A percentile compares a stretch with the other conserved stretches of the same genome.
phyloP scores from a whole-genome alignment of 805 yeast genomes.

The Grigorovia transvaalensis region DNA sequence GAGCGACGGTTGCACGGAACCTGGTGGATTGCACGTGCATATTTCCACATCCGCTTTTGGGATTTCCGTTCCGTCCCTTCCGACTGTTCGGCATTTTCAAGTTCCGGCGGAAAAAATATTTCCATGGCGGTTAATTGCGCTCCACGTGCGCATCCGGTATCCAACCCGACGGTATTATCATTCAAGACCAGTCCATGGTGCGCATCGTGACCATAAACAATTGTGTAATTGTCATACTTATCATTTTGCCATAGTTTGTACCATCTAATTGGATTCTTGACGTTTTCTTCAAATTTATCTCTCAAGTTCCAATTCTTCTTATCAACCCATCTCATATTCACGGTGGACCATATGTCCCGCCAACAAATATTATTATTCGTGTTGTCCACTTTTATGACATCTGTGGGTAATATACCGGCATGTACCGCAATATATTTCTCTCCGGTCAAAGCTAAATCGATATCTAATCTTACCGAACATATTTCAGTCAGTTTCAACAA shows the following conservation, averaged over 20 bases:
- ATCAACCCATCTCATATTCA: constrained; percentile 60
- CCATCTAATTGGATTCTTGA: constrained; percentile 37
- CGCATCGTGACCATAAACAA: constrained; percentile 87
- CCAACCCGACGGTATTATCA: constrained; percentile 68
- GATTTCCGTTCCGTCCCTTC: constrained; percentile 5
- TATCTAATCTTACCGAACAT: constrained; percentile 14
- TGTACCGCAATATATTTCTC: constrained; percentile 56
- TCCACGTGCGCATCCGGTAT: constrained; percentile 74
- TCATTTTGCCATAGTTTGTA: constrained; percentile 42
- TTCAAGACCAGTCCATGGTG: constrained; percentile 57
- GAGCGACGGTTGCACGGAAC: not conserved
- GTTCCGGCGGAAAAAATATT: not conserved
- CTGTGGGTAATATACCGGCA: constrained; percentile 70
- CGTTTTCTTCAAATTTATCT: constrained; percentile 16
- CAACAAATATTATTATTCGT: not conserved
- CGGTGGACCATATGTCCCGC: constrained; percentile 42
- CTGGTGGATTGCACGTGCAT: constrained; percentile 1
- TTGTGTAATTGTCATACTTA: constrained; percentile 26
- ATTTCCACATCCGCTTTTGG: constrained; percentile 2
- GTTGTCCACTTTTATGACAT: constrained; percentile 6
- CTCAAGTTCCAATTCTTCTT: constrained; percentile 48
- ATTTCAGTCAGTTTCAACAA: constrained; percentile 12
- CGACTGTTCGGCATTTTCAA: constrained; percentile 6
- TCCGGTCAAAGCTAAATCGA: constrained; percentile 10
- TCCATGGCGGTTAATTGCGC: constrained; percentile 51